Conservation (phyloP, 352 stramenopile genomes). For the Globisporangium megalacanthum region DNA sequence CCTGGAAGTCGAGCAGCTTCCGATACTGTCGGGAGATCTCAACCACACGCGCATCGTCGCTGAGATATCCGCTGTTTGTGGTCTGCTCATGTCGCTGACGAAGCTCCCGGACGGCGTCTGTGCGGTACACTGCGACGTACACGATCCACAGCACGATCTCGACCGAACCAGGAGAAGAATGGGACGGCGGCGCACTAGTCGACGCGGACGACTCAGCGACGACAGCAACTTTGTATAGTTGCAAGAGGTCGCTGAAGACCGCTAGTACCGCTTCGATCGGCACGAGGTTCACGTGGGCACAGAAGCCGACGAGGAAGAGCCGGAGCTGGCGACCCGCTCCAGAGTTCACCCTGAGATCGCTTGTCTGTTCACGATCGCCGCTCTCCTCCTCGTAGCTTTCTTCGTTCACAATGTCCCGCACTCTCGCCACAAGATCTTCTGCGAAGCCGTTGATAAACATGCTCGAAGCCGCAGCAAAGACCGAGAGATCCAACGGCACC, state of each 20-base stretch:
- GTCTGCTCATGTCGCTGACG: not conserved
- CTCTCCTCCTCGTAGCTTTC: no score
- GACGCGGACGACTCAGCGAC: not conserved
- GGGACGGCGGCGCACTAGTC: not conserved
- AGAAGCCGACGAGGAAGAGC: conserved; percentile 30
- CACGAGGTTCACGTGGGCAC: conserved; percentile 37
- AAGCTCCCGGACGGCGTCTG: conserved; percentile 2
- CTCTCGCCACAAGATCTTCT: conserved; percentile 13
- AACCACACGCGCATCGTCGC: not conserved
- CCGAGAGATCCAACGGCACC: conserved; percentile 11
- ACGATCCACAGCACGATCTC: conserved; percentile 23
- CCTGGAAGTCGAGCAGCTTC: conserved; percentile 25
- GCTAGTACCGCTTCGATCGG: conserved; percentile 21
- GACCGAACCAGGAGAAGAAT: not conserved
- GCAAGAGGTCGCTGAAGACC: conserved; percentile 22
- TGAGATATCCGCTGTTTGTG: not conserved
- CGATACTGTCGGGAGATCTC: not conserved
- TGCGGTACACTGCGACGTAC: conserved; percentile 34
- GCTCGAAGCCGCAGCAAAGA: conserved; percentile 31
- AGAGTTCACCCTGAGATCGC: not conserved
- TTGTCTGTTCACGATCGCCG: not conserved
- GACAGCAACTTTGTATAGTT: conserved; percentile 13
- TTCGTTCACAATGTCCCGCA: conserved; percentile 4
- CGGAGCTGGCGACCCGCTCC: conserved; percentile 9
- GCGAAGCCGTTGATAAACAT: conserved; percentile 44